These are phyloP conservation scores for Lasiodiplodia sp. DNA, from an alignment of 2,329 filamentous ascomycete species.

Conservation along the genomic window DNA sequence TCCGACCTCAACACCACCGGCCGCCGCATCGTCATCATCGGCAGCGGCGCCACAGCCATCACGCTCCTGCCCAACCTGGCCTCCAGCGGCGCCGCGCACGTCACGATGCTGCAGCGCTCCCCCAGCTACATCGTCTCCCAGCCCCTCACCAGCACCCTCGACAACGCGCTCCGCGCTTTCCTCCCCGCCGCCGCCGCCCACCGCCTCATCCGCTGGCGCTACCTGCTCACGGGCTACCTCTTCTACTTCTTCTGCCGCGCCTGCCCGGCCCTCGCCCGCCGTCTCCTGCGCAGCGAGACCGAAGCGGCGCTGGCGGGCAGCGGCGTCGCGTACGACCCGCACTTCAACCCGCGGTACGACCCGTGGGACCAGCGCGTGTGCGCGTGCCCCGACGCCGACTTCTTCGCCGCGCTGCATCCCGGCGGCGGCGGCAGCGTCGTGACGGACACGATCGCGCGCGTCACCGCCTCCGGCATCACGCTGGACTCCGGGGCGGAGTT, in stretches of 20 bases:
- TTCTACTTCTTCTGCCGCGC: conserved; percentile 58
- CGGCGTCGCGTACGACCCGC: conserved; percentile 46
- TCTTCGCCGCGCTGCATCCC: conserved; percentile 59
- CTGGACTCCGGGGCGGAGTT: conserved; percentile 54
- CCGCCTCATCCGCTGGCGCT: conserved; percentile 59
- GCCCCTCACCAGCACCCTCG: conserved; percentile 50
- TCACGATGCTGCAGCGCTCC: conserved; percentile 83
- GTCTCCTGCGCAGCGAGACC: conserved; percentile 56
- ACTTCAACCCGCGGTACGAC: conserved; percentile 57
- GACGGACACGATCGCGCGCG: conserved; percentile 61
- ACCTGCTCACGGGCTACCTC: conserved; percentile 57
- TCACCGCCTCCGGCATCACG: conserved; percentile 58
- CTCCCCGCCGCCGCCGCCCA: conserved; percentile 59
- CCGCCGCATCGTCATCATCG: conserved; percentile 76
- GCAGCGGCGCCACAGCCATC: conserved; percentile 79
- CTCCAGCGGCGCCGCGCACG: conserved; percentile 60
- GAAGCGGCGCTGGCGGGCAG: conserved; percentile 58
- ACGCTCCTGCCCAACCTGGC: conserved; percentile 74
- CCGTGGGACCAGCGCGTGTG: conserved; percentile 78
- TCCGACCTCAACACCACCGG: conserved; percentile 68
- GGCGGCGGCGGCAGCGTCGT: conserved; percentile 60
- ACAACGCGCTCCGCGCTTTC: conserved; percentile 49
- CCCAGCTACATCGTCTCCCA: conserved; percentile 71
- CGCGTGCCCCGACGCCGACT: conserved; percentile 67
- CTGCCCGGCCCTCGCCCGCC: conserved; percentile 60